These are phyloP conservation scores for Rhizoclosmatium globosum DNA, from an alignment of 192 early-diverging fungal species.

Conservation along the genomic window DNA sequence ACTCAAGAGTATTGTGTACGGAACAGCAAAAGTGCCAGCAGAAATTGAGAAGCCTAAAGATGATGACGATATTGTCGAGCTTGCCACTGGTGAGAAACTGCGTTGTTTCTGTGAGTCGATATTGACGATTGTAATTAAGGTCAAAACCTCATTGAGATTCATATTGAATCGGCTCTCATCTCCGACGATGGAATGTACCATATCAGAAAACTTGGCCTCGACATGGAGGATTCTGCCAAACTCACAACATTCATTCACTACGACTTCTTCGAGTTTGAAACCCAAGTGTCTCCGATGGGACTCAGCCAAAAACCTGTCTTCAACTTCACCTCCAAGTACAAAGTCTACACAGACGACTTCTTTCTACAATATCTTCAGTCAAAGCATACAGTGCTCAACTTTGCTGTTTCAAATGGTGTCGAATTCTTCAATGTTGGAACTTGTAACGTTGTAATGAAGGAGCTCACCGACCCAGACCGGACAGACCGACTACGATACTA, in stretches of 20 bases:
- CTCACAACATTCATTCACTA: constrained; percentile 55
- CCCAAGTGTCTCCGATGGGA: constrained; percentile 54
- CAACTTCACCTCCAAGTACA: constrained; percentile 51
- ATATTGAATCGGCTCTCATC: constrained; percentile 53
- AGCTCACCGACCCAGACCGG: constrained; percentile 51
- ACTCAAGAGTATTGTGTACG: constrained; percentile 55
- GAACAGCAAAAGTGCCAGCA: constrained; percentile 44
- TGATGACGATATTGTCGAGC: constrained; percentile 52
- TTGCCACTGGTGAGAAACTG: constrained; percentile 45
- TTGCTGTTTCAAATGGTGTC: constrained; percentile 57
- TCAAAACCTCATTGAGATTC: constrained; percentile 59
- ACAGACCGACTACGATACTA: constrained; percentile 57
- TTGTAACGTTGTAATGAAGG: constrained; percentile 57
- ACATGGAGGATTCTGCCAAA: constrained; percentile 24
- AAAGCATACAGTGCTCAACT: constrained; percentile 46
- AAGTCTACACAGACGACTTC: constrained; percentile 65
- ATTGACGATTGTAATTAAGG: constrained; percentile 27
- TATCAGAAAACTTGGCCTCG: constrained; percentile 40
- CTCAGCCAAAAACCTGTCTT: constrained; percentile 48
- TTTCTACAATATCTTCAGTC: constrained; percentile 65
- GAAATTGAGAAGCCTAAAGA: constrained; percentile 15
- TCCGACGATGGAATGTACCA: constrained; percentile 42
- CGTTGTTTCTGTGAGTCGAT: background rate
- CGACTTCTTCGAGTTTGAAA: constrained; percentile 72
- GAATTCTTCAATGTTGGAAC: constrained; percentile 51